phyloP scores from a whole-genome alignment of 352 stramenopile species.

The Nothophytophthora sp. region DNA sequence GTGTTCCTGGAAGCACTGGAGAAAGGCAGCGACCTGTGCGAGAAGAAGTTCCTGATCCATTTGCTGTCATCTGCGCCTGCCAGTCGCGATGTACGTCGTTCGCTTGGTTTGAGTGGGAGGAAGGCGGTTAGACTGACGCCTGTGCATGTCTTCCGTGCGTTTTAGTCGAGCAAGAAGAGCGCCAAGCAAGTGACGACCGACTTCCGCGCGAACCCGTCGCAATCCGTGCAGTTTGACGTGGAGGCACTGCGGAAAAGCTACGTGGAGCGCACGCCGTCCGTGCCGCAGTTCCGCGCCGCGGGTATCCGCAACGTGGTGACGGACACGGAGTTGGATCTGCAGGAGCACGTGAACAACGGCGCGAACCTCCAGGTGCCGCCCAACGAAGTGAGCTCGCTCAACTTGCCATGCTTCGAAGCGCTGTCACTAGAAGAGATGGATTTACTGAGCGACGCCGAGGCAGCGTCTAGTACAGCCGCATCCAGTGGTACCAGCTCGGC shows the following conservation, averaged over 20 bases:
- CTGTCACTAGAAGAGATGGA: slow-evolving; percentile 78
- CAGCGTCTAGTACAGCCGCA: slow-evolving; percentile 23
- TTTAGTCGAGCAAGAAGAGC: slow-evolving; percentile 61
- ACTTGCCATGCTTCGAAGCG: slow-evolving; percentile 69
- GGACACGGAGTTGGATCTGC: slow-evolving; percentile 79
- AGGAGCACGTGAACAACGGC: slow-evolving; percentile 84
- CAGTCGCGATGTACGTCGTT: slow-evolving; percentile 49
- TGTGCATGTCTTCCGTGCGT: slow-evolving; percentile 7
- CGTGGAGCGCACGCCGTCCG: slow-evolving; percentile 67
- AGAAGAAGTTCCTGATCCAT: slow-evolving; percentile 82
- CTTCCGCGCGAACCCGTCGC: slow-evolving; percentile 52
- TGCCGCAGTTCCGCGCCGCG: slow-evolving; percentile 77
- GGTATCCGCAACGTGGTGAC: slow-evolving; percentile 82
- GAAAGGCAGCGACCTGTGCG: slow-evolving; percentile 61
- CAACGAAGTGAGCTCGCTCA: slow-evolving; percentile 72
- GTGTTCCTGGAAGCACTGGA: slow-evolving; percentile 87
- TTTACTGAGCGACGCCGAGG: slow-evolving; percentile 33
- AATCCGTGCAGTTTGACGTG: slow-evolving; percentile 59
- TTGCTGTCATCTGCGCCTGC: slow-evolving; percentile 50
- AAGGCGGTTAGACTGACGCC: slow-evolving; percentile 4
- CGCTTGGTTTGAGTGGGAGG: neutral
- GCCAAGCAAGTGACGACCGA: slow-evolving; percentile 71
- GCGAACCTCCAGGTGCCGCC: slow-evolving; percentile 64
- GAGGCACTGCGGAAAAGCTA: slow-evolving; percentile 69
- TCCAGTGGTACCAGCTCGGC: slow-evolving; percentile 11